Evolutionary conservation across 129 eudicot genomes (phyloP), one percentile per base, ranked within the genome.

Genomic region (Oenanthe sinensis): DNA sequence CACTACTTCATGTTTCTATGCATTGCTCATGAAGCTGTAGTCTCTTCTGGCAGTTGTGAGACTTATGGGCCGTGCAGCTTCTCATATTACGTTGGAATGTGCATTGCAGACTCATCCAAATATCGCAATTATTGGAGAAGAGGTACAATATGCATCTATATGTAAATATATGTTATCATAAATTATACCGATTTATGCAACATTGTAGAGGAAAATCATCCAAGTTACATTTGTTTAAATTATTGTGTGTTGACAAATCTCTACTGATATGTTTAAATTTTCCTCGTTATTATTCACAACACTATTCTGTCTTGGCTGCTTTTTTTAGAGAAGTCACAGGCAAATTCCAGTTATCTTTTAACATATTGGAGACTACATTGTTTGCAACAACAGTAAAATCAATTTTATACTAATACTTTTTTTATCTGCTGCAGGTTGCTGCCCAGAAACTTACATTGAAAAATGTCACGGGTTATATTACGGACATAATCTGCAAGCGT

Each of bases 21-120:
- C 22, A 37, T 48, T 45, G 33, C 54, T 75, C 65, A 63, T 75
- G 76, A 50, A 77, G 74, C 50, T 65, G 73, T 26, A 5, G 15
- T 22, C 50, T 80, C 54, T 14, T 47, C 72, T 58, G 84, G 78
- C 85, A 96, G 99, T 96, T 89, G 97, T 92, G 55, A 86, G 99
- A 82, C 90, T 96, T 83, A 96, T 96, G 99, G 99, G 99, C 0
- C 97, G 99, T 78, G 97, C 99, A 77, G 97, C 99, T 69, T 96
- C 99, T 67, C 99, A 96, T 86, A 96, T 96, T 72, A 96, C 99
- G 28, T 81, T 96, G 75, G 97, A 96, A 89, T 96, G 99, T 78
- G 97, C 99, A 65, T 85, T 96, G 84, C 99, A 96, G 86, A 96
- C 99, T 80, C 99, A 96, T 79, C 99, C 99, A 69, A 96, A 96